Percentiles rank a stretch among this genome's conserved stretches.
Conservation (phyloP, 2,329 filamentous ascomycete genomes). For the Aaosphaeria pasadenensis region DNA sequence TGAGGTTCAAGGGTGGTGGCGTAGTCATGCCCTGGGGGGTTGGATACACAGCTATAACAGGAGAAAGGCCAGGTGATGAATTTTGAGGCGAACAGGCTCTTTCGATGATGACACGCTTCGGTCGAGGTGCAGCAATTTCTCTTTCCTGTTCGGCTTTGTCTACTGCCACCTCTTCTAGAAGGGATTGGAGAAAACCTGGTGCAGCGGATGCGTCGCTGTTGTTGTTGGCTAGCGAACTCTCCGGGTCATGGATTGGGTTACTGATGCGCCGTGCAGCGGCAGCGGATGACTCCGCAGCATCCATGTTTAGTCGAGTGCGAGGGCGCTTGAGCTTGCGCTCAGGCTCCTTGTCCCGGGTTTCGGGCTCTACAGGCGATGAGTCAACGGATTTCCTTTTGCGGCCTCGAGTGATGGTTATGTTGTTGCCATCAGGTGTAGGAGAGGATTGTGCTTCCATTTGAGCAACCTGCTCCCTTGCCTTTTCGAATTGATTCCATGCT, state of each 20-base stretch:
- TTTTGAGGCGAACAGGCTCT: constrained; percentile 42
- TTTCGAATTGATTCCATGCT: constrained; percentile 90
- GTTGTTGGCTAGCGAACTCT: constrained; percentile 23
- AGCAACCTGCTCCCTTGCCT: constrained; percentile 63
- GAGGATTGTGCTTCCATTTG: constrained; percentile 11
- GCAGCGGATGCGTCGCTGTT: constrained; percentile 38
- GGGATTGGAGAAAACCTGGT: constrained; percentile 80
- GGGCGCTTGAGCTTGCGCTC: constrained; percentile 86
- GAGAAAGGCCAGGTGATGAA: constrained; percentile 67
- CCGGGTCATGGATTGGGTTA: constrained; percentile 20
- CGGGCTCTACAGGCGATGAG: constrained; percentile 66
- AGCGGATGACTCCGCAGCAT: constrained; percentile 42
- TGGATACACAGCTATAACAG: constrained; percentile 51
- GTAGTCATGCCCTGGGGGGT: constrained; percentile 70
- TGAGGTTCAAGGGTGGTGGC: constrained; percentile 58
- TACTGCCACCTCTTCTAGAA: constrained; percentile 82
- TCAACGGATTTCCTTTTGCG: constrained; percentile 79
- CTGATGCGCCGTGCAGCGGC: constrained; percentile 23
- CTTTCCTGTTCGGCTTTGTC: constrained; percentile 33
- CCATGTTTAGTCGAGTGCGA: constrained; percentile 67
- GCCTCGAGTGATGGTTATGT: constrained; percentile 41
- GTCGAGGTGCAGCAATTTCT: constrained; percentile 35
- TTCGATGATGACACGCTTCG: constrained; percentile 41
- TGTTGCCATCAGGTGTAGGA: constrained; percentile 13
- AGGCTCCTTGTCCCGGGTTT: constrained; percentile 61